Conservation (phyloP, 306 rosid species). For the Cucurbita pepo region DNA sequence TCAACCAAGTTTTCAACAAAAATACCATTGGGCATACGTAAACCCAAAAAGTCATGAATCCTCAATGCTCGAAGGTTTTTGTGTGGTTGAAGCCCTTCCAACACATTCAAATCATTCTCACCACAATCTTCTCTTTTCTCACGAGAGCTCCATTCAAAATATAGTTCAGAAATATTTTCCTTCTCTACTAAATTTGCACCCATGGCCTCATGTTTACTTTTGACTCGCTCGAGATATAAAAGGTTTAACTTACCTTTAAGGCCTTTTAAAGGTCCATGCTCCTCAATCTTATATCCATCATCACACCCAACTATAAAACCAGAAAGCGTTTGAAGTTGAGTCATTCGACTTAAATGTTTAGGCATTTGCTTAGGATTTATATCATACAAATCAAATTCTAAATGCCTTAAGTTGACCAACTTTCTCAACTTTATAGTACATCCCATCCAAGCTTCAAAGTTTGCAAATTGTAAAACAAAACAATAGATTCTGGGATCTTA, state of each 20-base stretch:
- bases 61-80: not conserved
- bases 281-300: not conserved
- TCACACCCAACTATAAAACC: not conserved
- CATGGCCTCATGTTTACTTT: not conserved
- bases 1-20: not conserved
- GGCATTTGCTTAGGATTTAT: not conserved
- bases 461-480: not conserved
- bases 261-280: not conserved
- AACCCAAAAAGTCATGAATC: not conserved
- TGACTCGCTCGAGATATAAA: not conserved
- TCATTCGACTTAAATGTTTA: not conserved
- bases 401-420: conserved; percentile 1
- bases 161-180: not conserved
- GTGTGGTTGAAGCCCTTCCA: conserved; percentile 4
- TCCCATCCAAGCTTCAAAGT: not conserved
- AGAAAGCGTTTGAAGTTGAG: not conserved
- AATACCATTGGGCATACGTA: not conserved
- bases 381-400: not conserved
- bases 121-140: not conserved
- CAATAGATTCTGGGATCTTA: not conserved
- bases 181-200: not conserved
- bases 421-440: not conserved
- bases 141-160: not conserved
- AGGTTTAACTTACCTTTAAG: not conserved
- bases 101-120: not conserved